Conservation (phyloP, 2,329 filamentous ascomycete genomes). For the Stromatinia cepivora region DNA sequence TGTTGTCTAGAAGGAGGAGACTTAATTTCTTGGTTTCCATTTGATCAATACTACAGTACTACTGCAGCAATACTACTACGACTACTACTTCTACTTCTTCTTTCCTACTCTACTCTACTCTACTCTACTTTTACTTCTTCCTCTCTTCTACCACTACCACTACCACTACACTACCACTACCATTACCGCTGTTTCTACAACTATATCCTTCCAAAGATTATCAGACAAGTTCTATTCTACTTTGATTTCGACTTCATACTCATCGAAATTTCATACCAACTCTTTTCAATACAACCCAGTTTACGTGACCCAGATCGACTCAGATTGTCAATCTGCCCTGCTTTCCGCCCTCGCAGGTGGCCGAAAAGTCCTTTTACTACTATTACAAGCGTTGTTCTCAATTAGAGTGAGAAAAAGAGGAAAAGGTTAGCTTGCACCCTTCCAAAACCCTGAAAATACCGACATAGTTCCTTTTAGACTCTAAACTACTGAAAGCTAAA, state of each 20-base stretch:
- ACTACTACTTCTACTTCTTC: not conserved
- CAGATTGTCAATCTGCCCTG: not conserved
- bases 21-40: not conserved
- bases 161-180: not conserved
- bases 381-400: not conserved
- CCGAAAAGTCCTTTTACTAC: not conserved
- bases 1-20: not conserved
- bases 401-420: not conserved
- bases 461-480: constrained; percentile 17
- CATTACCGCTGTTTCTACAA: not conserved
- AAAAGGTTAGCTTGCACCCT: constrained; percentile 10
- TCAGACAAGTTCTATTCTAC: not conserved
- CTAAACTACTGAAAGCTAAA: constrained; percentile 5
- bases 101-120: not conserved
- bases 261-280: not conserved
- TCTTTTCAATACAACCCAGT: not conserved
- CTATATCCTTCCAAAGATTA: not conserved
- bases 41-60: too few species aligned
- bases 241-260: not conserved
- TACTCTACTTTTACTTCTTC: too few species aligned
- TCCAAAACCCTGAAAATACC: not conserved
- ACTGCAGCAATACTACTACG: not conserved
- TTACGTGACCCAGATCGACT: not conserved
- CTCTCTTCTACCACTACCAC: not conserved
- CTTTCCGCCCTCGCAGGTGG: not conserved